phyloP scores from a whole-genome alignment of 805 yeast species.

The Candida arabinofermentans region DNA sequence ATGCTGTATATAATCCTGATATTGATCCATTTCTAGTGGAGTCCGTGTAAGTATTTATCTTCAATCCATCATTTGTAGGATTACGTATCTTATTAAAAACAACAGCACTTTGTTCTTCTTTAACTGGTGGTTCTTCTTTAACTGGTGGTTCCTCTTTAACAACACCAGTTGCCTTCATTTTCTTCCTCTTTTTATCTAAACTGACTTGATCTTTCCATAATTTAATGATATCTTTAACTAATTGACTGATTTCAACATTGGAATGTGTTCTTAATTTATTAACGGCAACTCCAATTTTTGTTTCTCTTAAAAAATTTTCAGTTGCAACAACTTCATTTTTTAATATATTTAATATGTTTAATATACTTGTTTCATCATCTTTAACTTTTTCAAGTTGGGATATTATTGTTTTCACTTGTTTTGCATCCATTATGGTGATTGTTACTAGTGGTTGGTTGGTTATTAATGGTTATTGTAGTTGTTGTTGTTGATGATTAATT shows the following conservation, averaged over 20 bases:
- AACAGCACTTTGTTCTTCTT: conserved; percentile 29
- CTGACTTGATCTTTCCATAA: conserved; percentile 89
- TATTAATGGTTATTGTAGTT: not conserved
- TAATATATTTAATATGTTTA: conserved; percentile 62
- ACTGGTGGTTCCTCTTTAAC: conserved; percentile 15
- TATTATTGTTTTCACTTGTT: conserved; percentile 67
- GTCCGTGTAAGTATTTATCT: conserved; percentile 65
- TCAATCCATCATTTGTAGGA: conserved; percentile 77
- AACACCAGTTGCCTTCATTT: too few relatives aligned
- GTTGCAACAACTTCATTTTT: conserved; percentile 77
- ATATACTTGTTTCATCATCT: conserved; percentile 59
- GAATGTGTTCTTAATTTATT: conserved; percentile 73
- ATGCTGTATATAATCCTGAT: conserved; percentile 80
- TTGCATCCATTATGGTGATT: conserved; percentile 52
- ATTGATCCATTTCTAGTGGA: conserved; percentile 81
- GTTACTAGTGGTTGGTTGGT: not conserved
- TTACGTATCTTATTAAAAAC: conserved; percentile 60
- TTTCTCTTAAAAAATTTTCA: conserved; percentile 81
- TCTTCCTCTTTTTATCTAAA: conserved; percentile 44
- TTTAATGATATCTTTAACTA: conserved; percentile 80
- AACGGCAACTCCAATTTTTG: conserved; percentile 96
- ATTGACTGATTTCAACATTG: conserved; percentile 61
- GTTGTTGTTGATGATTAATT: not conserved
- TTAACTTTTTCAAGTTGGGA: conserved; percentile 70
- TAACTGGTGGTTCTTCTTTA: conserved; percentile 11